Conservation (phyloP, 1,139 yeast species). For the Geotrichum carabidarum region DNA sequence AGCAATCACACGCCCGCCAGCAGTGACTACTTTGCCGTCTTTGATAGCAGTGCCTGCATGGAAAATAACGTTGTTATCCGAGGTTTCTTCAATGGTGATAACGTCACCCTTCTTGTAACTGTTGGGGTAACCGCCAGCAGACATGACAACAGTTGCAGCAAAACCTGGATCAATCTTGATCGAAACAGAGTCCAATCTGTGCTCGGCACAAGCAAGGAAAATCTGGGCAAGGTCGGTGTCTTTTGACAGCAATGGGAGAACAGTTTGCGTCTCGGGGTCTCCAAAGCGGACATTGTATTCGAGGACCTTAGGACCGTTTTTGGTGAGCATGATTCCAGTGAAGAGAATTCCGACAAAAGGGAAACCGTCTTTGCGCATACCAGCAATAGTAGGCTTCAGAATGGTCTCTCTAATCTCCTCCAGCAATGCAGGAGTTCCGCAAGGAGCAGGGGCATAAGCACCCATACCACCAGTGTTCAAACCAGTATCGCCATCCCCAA, state of each 20-base stretch:
- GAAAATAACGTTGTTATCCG: slow-evolving; percentile 65
- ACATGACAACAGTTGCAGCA: slow-evolving; percentile 89
- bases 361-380: slow-evolving; percentile 91
- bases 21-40: slow-evolving; percentile 63
- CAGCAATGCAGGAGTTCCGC: slow-evolving; percentile 67
- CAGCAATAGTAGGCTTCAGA: slow-evolving; percentile 87
- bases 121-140: slow-evolving; percentile 97
- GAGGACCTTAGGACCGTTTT: slow-evolving; percentile 82
- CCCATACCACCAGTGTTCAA: slow-evolving; percentile 99
- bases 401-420: slow-evolving; percentile 64
- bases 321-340: slow-evolving; percentile 92
- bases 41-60: slow-evolving; percentile 82
- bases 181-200: slow-evolving; percentile 79
- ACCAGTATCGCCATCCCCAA: slow-evolving; percentile 89
- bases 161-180: slow-evolving; percentile 58
- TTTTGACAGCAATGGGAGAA: slow-evolving; percentile 73
- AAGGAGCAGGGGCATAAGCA: slow-evolving; percentile 96
- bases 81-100: slow-evolving; percentile 50
- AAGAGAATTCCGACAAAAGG: slow-evolving; percentile 95
- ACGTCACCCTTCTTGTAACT: slow-evolving; percentile 79
- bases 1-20: slow-evolving; percentile 97
- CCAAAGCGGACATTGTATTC: slow-evolving; percentile 98
- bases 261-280: slow-evolving; percentile 98
- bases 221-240: slow-evolving; percentile 90
- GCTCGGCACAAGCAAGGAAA: slow-evolving; percentile 91